Evolutionary conservation across 768 basidiomycete genomes (phyloP), one percentile per base, ranked within the genome.

Genomic region (Terana coerulea): DNA sequence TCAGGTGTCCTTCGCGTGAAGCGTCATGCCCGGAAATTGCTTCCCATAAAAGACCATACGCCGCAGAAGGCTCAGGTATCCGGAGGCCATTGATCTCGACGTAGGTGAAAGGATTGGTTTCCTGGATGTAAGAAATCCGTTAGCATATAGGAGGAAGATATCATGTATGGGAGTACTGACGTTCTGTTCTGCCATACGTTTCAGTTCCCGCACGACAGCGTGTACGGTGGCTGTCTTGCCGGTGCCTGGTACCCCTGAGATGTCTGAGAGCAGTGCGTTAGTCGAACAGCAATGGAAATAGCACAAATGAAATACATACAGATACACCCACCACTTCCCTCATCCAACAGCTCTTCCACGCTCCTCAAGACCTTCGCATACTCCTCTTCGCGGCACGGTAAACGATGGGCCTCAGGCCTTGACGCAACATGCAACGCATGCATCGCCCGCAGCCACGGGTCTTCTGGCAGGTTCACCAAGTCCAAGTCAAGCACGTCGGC

Each of bases 191-290:
- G 94, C 94, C 82, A 95, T 90, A 33, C 85, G 77, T 63, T 91
- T 94, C 10, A 98, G 75, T 64, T 95, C 91, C 31, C 90, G 79
- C 28, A 98, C 81, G 22, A 97, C 87, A 0, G 88, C 89, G 60
- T 98, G 95, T 0, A 98, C 94, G 0, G 97, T 98, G 0, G 97
- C 97, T 0, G 97, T 99, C 71, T 98, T 99, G 8, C 97, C 95
- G 2, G 95, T 98, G 6, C 97, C 95, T n/a, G 95, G 97, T 6
- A 98, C 93, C 8, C 97, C 95, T 6, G 95, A 94, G 42, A 98
- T 97, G 68, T 98, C 95, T 98, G 48, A 52, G 24, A 44, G 29
- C 14, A 36, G 31, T 43, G 15, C 29, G 9, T 26, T 17, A 37
- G 6, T 63, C 53, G 47, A 67, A 29, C 8, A 25, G 22, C 5